Base-by-base conservation (phyloP, 2,329 filamentous ascomycete genomes). In the Clonostachys solani region DNA sequence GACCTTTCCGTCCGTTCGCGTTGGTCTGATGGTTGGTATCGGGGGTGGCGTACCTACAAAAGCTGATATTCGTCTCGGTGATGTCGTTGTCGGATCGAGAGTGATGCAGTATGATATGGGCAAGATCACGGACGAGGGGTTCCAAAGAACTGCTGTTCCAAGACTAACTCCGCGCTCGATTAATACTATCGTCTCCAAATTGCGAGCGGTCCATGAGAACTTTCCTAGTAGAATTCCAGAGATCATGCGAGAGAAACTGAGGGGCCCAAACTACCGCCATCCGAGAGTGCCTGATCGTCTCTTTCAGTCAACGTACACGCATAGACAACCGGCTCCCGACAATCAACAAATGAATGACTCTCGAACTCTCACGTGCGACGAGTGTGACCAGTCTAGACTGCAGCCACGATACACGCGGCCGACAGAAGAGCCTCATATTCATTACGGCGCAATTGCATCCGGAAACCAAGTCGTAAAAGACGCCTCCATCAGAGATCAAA, bases 11-110 rank as follows among this genome's bases (percentile, higher is more conserved):
- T 53, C 12, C 4, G 45, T 50, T 7, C 44, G 40, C 1, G 42
- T 44, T 2, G 43, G 37, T 2, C 16, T 55, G 6, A 53, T 62
- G 42, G 60, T 61, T 6, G 59, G 60, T 2, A 56, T 61, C 0
- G 59, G 60, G n/a, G 59, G 58, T 18, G 59, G 58, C 2, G 52
- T 50, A 0, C 60, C 60, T 5, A 23, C 3, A 6, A 44, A 47
- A 6, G 41, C 18, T 12, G 42, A 43, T 33, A 33, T 43, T 13
- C 16, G 42, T 3, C 42, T 43, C 6, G 42, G 42, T 8, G 42
- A 43, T 34, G 42, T 43, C 6, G 42, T 43, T 7, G 42, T 43
- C 16, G 53, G 54, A 17, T 52, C 33, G 2, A 50, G 47, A 29
- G 51, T 56, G 3, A 50, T 56, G 45, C 54, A 56, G 16, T 52